Evolutionary conservation across 495 filamentous ascomycete genomes (phyloP), one percentile per base, ranked within the genome.

Genomic region (Neurospora sp.): DNA sequence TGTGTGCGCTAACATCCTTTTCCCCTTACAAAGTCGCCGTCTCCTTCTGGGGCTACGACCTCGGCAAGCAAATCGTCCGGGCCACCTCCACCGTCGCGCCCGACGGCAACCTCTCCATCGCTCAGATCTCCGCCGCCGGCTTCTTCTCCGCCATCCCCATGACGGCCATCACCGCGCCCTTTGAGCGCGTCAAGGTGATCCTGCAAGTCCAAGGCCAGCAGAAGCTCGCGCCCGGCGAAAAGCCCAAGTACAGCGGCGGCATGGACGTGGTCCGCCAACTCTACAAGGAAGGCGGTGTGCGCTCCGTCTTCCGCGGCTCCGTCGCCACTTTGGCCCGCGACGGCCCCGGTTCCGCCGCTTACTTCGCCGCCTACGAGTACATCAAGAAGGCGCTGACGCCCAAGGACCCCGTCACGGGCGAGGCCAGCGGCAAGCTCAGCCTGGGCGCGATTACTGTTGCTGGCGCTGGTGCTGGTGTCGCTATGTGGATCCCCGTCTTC

Each of bases 401-500:
- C 16, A 89, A 90, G 75, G 94, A 97, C 79, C 92, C 87, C 18
- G 81, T 84, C n/a, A 88, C 86, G 0, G 93, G 93, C 11, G 90
- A 93, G 72, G 82, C 89, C 18, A 90, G 87, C 14, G 91, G 90
- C 44, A 84, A 94, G 75, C 84, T 98, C 66, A 94, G 92, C 71
- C 82, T 98, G 74, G 80, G 88, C 4, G 96, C 96, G 5, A 88
- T 99, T n/a, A 90, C 93, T 75, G 86, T 88, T 42, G 96, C 96
- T 0, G 96, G 96, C 73, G 96, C 93, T 66, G 92, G 90, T 0
- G 96, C 96, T 0, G 96, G 96, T 77, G 90, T 99, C 69, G 94
- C 96, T 31, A 99, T 99, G 96, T 99, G 96, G 96, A 93, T 98
- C 74, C 93, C 97, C 35, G 94, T 99, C 23, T 99, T 99, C 88